Conservation (phyloP, 2,329 filamentous ascomycete species). For the Lasiodiplodia hormozganensis region DNA sequence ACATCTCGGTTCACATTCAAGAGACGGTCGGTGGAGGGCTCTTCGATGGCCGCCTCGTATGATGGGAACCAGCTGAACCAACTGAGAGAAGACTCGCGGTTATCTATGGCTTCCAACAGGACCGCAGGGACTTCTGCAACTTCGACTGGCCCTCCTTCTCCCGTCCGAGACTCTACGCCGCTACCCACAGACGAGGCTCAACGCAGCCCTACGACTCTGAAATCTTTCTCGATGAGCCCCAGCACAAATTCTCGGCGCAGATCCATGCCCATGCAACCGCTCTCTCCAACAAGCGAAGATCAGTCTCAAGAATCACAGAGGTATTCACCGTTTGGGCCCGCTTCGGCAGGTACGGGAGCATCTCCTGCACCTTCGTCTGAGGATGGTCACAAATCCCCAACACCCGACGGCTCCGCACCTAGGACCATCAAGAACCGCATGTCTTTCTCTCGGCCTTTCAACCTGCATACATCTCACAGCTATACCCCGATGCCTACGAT, state of each 20-base stretch:
- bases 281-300: conserved; percentile 16
- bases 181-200: conserved; percentile 35
- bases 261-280: conserved; percentile 48
- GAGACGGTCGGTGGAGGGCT: conserved; percentile 44
- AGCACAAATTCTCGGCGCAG: conserved; percentile 39
- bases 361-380: conserved; percentile 7
- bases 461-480: conserved; percentile 1
- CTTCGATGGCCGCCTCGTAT: conserved; percentile 43
- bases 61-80: conserved; percentile 47
- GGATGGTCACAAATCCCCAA: background rate
- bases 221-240: conserved; percentile 48
- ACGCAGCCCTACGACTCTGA: conserved; percentile 45
- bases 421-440: conserved; percentile 23
- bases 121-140: conserved; percentile 46
- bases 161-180: conserved; percentile 40
- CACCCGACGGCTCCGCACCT: conserved; percentile 9
- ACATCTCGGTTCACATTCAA: conserved; percentile 39
- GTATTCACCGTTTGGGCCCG: conserved; percentile 9
- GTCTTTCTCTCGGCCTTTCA: conserved; percentile 28
- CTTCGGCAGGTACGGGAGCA: background rate
- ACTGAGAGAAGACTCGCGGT: conserved; percentile 45
- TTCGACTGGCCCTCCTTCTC: conserved; percentile 45
- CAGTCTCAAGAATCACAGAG: background rate
- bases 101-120: conserved; percentile 46
- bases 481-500: conserved; percentile 24